Conservation (phyloP, 352 stramenopile species). For the Phytophthora chlamydospora region DNA sequence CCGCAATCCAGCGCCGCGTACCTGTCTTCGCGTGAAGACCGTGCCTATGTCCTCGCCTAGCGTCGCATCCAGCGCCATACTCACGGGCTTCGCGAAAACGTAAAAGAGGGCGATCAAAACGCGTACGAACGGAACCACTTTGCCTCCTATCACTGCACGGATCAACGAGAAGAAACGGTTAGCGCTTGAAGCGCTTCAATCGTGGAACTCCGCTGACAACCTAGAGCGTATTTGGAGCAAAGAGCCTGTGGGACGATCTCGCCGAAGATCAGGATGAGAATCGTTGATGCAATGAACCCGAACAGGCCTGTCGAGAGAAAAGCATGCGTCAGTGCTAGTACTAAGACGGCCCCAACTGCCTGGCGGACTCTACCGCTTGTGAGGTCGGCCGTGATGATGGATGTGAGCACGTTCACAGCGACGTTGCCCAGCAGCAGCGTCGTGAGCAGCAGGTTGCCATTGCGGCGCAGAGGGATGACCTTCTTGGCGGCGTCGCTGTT, state of each 20-base stretch:
- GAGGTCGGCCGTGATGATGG: constrained; percentile 96
- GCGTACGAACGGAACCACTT: constrained; percentile 91
- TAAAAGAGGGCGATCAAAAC: constrained; percentile 94
- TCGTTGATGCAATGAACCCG: constrained; percentile 95
- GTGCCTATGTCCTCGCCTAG: constrained; percentile 96
- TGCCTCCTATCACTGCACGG: constrained; percentile 63
- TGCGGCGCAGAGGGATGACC: constrained; percentile 91
- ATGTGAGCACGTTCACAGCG: constrained; percentile 96
- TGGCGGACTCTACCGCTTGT: constrained; percentile 48
- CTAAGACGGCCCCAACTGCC: not conserved
- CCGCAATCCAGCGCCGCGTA: constrained; percentile 17
- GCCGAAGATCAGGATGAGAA: constrained; percentile 96
- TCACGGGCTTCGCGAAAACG: constrained; percentile 94
- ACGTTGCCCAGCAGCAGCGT: constrained; percentile 99
- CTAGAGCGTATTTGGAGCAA: constrained; percentile 95
- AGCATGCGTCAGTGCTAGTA: not conserved
- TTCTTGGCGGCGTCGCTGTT: constrained; percentile 67
- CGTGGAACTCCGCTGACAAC: constrained; percentile 42
- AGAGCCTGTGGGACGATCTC: constrained; percentile 94
- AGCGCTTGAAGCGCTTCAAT: constrained; percentile 16
- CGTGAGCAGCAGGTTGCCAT: constrained; percentile 98
- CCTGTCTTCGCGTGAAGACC: constrained; percentile 91
- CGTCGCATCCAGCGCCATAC: constrained; percentile 90
- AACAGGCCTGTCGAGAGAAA: constrained; percentile 47
- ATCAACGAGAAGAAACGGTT: no score